These are phyloP conservation scores for Arabidopsis lyrata DNA, from an alignment of 441 rosid species.

Conservation along the genomic window DNA sequence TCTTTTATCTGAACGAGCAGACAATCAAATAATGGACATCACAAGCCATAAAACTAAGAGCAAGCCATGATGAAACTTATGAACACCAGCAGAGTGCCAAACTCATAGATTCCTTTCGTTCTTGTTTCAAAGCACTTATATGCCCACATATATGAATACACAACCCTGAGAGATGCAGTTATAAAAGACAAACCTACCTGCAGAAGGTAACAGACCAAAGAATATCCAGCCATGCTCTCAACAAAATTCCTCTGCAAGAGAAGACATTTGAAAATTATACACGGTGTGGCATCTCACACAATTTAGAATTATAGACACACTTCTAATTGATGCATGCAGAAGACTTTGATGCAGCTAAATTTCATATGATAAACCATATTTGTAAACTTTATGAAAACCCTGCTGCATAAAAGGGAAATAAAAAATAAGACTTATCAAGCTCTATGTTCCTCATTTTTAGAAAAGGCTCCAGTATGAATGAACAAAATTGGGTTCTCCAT, in stretches of 20 bases:
- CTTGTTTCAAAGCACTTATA: background rate
- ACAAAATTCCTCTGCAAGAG: conserved; percentile 92
- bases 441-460: background rate
- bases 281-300: conserved; percentile 1
- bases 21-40: conserved; percentile 10
- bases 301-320: background rate
- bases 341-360: background rate
- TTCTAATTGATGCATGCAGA: background rate
- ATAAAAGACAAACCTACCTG: conserved; percentile 58
- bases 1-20: conserved; percentile 73
- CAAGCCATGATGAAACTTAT: conserved; percentile 14
- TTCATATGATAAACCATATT: background rate
- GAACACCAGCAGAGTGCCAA: background rate
- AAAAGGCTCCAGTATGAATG: background rate
- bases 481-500: conserved; percentile 7
- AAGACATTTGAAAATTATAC: conserved; percentile 23
- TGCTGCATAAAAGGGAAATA: background rate
- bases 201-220: conserved; percentile 95
- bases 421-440: background rate
- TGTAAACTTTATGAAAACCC: background rate
- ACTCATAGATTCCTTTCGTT: background rate
- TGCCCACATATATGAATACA: background rate
- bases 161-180: background rate
- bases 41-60: background rate
- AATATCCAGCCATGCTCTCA: conserved; percentile 89